These are phyloP conservation scores for Carex scoparia DNA, from an alignment of 176 grass and related monocot genomes.

Conservation along the genomic window DNA sequence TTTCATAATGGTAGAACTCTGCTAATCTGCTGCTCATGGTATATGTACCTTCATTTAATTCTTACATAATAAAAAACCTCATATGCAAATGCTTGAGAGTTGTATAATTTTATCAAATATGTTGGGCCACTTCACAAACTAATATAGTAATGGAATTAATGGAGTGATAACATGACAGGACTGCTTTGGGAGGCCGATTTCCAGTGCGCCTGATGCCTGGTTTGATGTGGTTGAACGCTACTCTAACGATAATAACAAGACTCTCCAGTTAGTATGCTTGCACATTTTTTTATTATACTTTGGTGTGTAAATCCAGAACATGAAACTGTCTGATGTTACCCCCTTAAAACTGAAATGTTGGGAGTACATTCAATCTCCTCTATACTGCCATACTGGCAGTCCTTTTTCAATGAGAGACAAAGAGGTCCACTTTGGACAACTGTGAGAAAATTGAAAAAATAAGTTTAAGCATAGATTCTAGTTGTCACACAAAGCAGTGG, in stretches of 20 bases:
- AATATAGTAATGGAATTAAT: not conserved
- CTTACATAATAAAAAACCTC: not conserved
- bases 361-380: not conserved
- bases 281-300: not conserved
- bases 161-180: conserved; percentile 39
- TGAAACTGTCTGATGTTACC: not conserved
- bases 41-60: not conserved
- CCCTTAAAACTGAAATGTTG: not conserved
- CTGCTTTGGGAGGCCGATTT: conserved; percentile 80
- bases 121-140: not conserved
- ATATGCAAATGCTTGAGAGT: conserved; percentile 12
- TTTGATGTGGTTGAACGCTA: conserved; percentile 74
- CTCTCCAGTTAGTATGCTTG: conserved; percentile 44
- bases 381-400: not conserved
- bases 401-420: not conserved
- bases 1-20: not conserved
- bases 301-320: conserved; percentile 1
- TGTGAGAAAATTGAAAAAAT: not conserved
- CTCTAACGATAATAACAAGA: conserved; percentile 86
- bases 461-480: not conserved
- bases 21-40: not conserved
- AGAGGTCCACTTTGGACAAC: not conserved
- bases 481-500: not conserved
- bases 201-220: conserved; percentile 81
- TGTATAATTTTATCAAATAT: not conserved